Evolutionary conservation across 2,329 filamentous ascomycete genomes (phyloP).

Genomic region (Colletotrichum noveboracense): DNA sequence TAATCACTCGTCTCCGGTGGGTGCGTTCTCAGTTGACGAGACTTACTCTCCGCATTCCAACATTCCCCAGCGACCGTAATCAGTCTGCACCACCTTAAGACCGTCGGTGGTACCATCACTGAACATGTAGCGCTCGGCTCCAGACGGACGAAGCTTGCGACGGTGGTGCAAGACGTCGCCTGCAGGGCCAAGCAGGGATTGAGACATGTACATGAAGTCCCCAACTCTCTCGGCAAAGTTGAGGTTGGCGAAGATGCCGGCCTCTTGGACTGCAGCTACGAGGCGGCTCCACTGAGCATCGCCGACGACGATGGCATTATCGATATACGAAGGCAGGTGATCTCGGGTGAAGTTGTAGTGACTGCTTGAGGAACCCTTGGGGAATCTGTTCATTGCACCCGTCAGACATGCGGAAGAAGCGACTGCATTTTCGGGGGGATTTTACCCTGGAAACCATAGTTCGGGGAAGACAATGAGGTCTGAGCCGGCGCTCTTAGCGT

Average conservation of each 20-base stretch:
- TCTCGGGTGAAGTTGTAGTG: background rate
- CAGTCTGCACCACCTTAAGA: constrained; percentile 42
- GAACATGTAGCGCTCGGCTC: constrained; percentile 55
- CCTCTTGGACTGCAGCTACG: background rate
- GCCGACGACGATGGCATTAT: background rate
- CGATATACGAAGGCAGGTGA: background rate
- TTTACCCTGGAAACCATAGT: constrained; percentile 1
- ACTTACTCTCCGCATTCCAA: constrained; percentile 52
- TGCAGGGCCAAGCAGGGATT: constrained; percentile 45
- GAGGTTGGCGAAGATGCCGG: background rate
- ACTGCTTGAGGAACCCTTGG: background rate
- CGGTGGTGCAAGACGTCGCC: constrained; percentile 45
- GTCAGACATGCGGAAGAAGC: background rate
- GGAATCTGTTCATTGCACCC: background rate
- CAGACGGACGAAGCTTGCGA: constrained; percentile 57
- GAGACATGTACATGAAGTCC: constrained; percentile 48
- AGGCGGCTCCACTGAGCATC: background rate
- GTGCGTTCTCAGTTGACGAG: background rate
- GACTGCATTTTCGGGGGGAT: background rate
- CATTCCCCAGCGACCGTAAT: constrained; percentile 47
- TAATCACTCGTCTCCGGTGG: background rate
- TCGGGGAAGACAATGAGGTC: background rate
- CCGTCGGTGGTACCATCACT: constrained; percentile 47
- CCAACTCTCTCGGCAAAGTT: constrained; percentile 43
- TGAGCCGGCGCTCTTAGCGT: background rate